Percentiles rank a stretch among this genome's conserved stretches.
Conservation (phyloP, 352 stramenopile species). For the Phytophthora fragariaefolia region DNA sequence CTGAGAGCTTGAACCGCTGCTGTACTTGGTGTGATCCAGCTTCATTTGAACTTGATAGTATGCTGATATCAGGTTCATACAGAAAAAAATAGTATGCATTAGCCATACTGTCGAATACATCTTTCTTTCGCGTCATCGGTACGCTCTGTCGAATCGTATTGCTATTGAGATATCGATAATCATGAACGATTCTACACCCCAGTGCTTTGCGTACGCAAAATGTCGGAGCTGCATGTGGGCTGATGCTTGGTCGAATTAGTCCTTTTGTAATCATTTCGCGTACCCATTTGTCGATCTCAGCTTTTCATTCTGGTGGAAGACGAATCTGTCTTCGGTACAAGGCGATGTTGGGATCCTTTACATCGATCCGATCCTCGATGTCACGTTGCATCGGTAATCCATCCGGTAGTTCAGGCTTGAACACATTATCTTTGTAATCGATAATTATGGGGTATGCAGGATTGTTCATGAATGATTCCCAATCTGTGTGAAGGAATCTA, state of each 20-base stretch:
- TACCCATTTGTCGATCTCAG: no score
- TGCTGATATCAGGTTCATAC: no score
- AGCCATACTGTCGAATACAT: no score
- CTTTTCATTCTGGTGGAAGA: neutral
- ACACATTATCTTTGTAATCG: neutral
- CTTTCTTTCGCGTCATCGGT: no score
- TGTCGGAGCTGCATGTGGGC: neutral
- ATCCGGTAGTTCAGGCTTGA: neutral
- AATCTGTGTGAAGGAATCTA: no score
- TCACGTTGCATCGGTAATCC: neutral
- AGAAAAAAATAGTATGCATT: conserved; percentile 14
- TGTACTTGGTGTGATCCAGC: conserved; percentile 26
- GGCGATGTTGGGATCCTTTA: neutral
- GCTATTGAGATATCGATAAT: neutral
- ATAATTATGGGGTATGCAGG: no score
- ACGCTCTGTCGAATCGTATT: neutral
- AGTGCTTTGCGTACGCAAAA: neutral
- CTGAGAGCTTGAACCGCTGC: conserved; percentile 23
- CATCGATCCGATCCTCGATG: neutral
- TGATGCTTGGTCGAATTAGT: neutral
- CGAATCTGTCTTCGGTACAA: neutral
- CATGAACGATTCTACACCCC: neutral
- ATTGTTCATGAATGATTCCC: no score
- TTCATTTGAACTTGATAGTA: no score
- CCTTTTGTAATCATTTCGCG: neutral